These are phyloP conservation scores for Mycena leptocephala DNA, from an alignment of 768 basidiomycete genomes.

Conservation along the genomic window DNA sequence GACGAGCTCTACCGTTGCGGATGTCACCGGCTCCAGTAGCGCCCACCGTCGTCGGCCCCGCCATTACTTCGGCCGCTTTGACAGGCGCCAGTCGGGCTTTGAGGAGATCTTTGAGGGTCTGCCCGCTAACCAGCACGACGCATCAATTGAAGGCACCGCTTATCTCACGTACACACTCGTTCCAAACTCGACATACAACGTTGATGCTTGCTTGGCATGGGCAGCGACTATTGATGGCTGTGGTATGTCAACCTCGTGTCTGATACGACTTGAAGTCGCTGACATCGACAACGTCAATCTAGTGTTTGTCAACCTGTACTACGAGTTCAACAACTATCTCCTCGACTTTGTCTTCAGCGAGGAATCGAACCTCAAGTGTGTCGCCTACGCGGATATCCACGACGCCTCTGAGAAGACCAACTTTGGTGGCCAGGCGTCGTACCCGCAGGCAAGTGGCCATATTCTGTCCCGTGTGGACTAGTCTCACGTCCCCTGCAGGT, in stretches of 20 bases:
- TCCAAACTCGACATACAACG: slow-evolving; percentile 61
- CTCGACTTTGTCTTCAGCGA: slow-evolving; percentile 56
- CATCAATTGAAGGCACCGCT: slow-evolving; percentile 64
- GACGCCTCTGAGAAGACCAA: slow-evolving; percentile 62
- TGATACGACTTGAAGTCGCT: neutral
- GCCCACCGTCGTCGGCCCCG: neutral
- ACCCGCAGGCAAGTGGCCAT: slow-evolving; percentile 38
- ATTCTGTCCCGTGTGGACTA: neutral
- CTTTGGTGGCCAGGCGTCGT: slow-evolving; percentile 60
- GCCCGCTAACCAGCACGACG: slow-evolving; percentile 53
- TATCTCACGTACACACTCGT: slow-evolving; percentile 66
- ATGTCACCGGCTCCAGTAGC: slow-evolving; percentile 30
- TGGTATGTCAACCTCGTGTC: too few relatives aligned
- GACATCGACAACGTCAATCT: neutral
- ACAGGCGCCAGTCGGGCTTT: slow-evolving; percentile 40
- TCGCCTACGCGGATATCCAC: slow-evolving; percentile 61
- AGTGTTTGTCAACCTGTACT: slow-evolving; percentile 68
- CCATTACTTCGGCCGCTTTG: slow-evolving; percentile 10
- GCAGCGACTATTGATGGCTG: slow-evolving; percentile 40
- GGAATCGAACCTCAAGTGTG: slow-evolving; percentile 66
- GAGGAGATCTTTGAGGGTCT: slow-evolving; percentile 59
- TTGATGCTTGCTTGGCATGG: slow-evolving; percentile 59
- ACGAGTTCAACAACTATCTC: slow-evolving; percentile 63
- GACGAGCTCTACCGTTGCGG: slow-evolving; percentile 39
- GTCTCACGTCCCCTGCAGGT: slow-evolving; percentile 32